Conservation (phyloP, 305 asterid genomes). For the Solanum hybrid region DNA sequence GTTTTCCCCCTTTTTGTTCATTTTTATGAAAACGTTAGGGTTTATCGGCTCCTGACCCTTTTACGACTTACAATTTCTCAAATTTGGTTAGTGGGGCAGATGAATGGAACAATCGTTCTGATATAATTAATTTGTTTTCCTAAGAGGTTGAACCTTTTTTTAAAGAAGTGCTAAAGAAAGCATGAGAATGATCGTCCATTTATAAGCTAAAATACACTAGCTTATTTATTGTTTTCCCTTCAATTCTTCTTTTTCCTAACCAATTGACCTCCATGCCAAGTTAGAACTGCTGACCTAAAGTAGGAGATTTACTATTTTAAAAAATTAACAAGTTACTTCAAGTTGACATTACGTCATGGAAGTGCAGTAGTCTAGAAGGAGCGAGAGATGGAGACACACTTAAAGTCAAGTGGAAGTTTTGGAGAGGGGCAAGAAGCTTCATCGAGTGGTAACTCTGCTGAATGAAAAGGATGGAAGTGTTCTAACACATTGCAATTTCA, state of each 20-base stretch:
- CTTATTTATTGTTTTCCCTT: neutral
- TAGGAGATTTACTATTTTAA: neutral
- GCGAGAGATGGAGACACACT: neutral
- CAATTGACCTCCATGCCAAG: neutral
- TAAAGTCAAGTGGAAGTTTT: neutral
- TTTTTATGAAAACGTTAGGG: neutral
- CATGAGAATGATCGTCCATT: neutral
- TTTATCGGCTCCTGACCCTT: neutral
- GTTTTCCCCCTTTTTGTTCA: neutral
- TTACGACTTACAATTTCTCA: neutral
- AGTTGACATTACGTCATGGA: neutral
- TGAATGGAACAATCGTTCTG: neutral
- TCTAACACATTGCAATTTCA: neutral
- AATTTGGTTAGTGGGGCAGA: neutral
- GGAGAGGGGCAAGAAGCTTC: neutral
- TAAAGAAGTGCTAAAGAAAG: neutral
- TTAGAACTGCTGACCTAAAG: neutral
- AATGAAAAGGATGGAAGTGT: neutral
- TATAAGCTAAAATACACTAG: neutral
- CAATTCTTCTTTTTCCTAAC: neutral
- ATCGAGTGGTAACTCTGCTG: neutral
- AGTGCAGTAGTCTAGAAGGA: neutral
- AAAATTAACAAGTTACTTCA: neutral
- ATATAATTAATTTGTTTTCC: neutral
- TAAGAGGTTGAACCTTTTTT: neutral